These are phyloP conservation scores for Myxozyma neotropica DNA, from an alignment of 805 yeast genomes.

Conservation along the genomic window DNA sequence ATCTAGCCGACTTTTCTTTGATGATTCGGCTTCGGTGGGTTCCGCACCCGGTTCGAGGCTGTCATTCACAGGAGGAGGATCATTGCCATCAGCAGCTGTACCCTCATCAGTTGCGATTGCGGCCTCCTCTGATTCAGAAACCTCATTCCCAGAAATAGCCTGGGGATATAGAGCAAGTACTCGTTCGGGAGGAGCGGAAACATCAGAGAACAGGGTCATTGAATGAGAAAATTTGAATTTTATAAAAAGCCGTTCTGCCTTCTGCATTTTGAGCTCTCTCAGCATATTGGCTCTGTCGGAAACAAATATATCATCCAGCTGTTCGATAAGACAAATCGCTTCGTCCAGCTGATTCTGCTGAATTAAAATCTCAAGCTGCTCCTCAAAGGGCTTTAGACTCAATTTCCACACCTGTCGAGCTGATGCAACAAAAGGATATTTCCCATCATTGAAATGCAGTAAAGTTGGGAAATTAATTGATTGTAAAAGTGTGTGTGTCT, in stretches of 20 bases:
- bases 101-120: too few relatives aligned
- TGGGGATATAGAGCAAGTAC: conserved; percentile 54
- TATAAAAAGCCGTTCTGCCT: conserved; percentile 45
- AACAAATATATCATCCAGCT: conserved; percentile 40
- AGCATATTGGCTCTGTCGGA: conserved; percentile 44
- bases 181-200: conserved; percentile 60
- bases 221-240: conserved; percentile 44
- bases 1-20: not conserved
- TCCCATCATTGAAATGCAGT: conserved; percentile 35
- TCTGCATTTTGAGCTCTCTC: conserved; percentile 50
- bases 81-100: too few relatives aligned
- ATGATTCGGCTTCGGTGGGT: not conserved
- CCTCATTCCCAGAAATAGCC: conserved; percentile 36
- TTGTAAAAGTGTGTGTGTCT: conserved; percentile 46
- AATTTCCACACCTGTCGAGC: conserved; percentile 39
- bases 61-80: too few relatives aligned
- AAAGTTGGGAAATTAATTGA: conserved; percentile 38
- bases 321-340: conserved; percentile 50
- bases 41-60: too few relatives aligned
- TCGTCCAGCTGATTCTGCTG: conserved; percentile 43
- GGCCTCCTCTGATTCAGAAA: not conserved
- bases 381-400: conserved; percentile 39
- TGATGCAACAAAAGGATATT: conserved; percentile 42
- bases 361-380: conserved; percentile 45
- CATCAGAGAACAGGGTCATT: conserved; percentile 52